Evolutionary conservation across 768 basidiomycete genomes (phyloP).

Genomic region (Chiua virens): DNA sequence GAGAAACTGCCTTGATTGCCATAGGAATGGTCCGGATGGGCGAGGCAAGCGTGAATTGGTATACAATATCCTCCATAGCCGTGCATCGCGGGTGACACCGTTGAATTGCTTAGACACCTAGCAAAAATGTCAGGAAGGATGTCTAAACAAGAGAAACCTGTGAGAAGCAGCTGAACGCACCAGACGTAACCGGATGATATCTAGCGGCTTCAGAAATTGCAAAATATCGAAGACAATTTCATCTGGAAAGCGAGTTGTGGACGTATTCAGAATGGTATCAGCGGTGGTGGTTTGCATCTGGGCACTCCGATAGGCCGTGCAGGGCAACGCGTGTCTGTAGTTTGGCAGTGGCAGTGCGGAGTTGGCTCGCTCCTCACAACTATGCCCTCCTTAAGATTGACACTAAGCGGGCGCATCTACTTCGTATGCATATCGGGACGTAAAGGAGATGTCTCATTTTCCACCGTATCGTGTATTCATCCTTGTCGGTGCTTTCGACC

Average conservation of each 20-base stretch:
- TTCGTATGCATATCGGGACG: too few species aligned
- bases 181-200: too few species aligned
- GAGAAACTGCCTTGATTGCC: constrained; percentile 21
- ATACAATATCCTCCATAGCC: constrained; percentile 20
- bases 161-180: not conserved
- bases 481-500: too few species aligned
- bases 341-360: too few species aligned
- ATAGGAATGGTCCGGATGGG: constrained; percentile 22
- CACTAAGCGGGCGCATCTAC: too few species aligned
- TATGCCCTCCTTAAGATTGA: too few species aligned
- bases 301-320: too few species aligned
- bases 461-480: too few species aligned
- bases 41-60: constrained; percentile 15
- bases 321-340: too few species aligned
- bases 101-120: constrained; percentile 21
- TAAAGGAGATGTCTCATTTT: too few species aligned
- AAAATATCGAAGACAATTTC: constrained; percentile 18
- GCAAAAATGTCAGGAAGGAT: not conserved
- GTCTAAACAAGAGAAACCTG: too few species aligned
- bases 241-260: constrained; percentile 11
- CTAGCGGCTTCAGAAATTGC: constrained; percentile 5
- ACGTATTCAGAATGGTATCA: not conserved
- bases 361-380: too few species aligned
- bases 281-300: constrained; percentile 10
- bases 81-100: constrained; percentile 14